Base-by-base conservation (phyloP, 345 rosid genomes). In the Syzygium aromaticum region DNA sequence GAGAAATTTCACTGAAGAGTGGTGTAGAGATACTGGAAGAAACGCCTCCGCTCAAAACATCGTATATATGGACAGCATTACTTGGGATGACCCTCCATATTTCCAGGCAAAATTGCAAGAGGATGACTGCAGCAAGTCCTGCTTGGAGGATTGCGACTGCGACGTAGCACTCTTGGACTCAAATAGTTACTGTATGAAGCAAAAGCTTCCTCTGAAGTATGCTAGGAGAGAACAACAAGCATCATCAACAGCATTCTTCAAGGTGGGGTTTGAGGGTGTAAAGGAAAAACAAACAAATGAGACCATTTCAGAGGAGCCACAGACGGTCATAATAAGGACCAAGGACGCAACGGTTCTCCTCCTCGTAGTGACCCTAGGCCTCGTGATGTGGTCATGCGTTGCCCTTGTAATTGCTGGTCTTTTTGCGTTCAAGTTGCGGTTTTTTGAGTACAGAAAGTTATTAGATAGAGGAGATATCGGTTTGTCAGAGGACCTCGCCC, bases 101-200 rank as follows among this genome's bases (percentile, higher is more conserved):
- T 30, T 64, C 77, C 43, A 3, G 77, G 77, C 0, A 64, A 0
- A 1, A 64, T 30, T 64, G 77, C 77, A 16, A 15, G 1, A 64
- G 77, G 77, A 30, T 30, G 6, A 8, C 0, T 64, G 77, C 77
- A 30, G 1, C 22, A 64, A 30, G 22, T 30, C 22, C 43, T 64
- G 77, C 43, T 64, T 30, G 43, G 77, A 64, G 23, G 77, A 64
- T 64, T 64, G 77, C 3, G 22, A 64, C 77, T 64, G 77, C 11
- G 0, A 64, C 6, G 12, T 64, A 3, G 77, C 77, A 64, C 43
- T 64, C 77, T 33, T 30, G 5, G 23, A 64, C 38, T 30, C 22
- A 64, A 3, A 3, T 0, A 3, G 40, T 14, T 0, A 30, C 77
- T 64, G 77, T 0, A 64, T 0, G 11, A 64, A 64, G 43, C 77